Conservation (phyloP, 305 asterid genomes). For the Ruellia speciosa region DNA sequence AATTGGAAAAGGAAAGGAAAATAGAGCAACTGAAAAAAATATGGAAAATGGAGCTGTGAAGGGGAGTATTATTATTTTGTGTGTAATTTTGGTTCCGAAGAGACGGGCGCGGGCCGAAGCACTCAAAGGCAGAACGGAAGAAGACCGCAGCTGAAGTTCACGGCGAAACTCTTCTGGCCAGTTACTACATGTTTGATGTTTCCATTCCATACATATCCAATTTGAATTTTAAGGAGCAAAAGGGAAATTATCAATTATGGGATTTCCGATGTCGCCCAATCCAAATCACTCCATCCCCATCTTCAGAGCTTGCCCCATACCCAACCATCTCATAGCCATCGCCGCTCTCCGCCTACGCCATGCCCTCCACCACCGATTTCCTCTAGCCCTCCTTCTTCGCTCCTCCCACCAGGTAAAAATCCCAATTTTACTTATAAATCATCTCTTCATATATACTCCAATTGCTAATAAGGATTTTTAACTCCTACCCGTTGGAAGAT, state of each 20-base stretch:
- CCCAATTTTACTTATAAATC: slow-evolving; percentile 8
- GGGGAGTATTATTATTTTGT: no score
- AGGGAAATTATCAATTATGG: neutral
- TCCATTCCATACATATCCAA: no score
- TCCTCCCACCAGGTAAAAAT: slow-evolving; percentile 43
- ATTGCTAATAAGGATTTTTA: neutral
- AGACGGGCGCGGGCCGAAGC: no score
- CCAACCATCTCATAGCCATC: slow-evolving; percentile 42
- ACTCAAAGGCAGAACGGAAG: no score
- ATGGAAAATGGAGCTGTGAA: no score
- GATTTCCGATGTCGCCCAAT: slow-evolving; percentile 35
- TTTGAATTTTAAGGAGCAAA: slow-evolving; percentile 7
- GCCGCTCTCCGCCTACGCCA: slow-evolving; percentile 53
- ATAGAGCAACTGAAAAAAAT: no score
- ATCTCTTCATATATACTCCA: neutral
- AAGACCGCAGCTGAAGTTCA: no score
- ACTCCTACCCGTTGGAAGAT: neutral
- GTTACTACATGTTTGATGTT: no score
- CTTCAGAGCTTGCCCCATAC: slow-evolving; percentile 27
- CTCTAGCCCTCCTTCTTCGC: slow-evolving; percentile 28
- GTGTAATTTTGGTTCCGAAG: no score
- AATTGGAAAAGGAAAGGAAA: no score
- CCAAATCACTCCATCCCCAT: slow-evolving; percentile 30
- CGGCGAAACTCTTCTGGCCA: no score
- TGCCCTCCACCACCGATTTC: slow-evolving; percentile 27